Percentiles rank a stretch among this genome's conserved stretches.
Evolutionary conservation across 352 stramenopile species (phyloP).

Genomic region (Halophytophthora batemanensis): DNA sequence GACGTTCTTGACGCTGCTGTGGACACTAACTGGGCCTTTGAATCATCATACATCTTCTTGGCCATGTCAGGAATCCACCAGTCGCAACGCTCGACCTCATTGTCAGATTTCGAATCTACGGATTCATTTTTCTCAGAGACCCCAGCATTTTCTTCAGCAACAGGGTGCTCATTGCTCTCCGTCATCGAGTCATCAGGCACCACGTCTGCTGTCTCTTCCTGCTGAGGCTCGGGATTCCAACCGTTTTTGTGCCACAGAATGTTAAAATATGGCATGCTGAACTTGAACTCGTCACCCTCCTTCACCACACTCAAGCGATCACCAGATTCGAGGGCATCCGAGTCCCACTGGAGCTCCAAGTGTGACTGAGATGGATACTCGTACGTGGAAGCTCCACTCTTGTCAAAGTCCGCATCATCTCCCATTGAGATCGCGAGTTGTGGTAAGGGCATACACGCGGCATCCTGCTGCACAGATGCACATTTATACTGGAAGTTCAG

Average conservation of each 20-base stretch:
- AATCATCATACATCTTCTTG: constrained; percentile 23
- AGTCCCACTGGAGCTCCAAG: constrained; percentile 41
- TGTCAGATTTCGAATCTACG: constrained; percentile 1
- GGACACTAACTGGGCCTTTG: constrained; percentile 11
- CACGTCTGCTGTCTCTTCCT: not conserved
- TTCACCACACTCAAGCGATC: constrained; percentile 44
- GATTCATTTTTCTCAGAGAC: constrained; percentile 1
- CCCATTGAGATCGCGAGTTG: constrained; percentile 29
- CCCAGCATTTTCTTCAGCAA: constrained; percentile 2
- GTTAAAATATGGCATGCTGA: constrained; percentile 41
- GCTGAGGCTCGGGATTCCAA: too few species aligned
- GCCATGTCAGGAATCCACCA: constrained; percentile 39
- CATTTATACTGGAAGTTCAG: constrained; percentile 55
- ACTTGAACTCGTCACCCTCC: constrained; percentile 38
- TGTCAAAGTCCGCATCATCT: constrained; percentile 22
- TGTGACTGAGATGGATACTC: constrained; percentile 40
- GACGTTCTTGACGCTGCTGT: constrained; percentile 20
- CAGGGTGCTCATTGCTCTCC: too few species aligned
- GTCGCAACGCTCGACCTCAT: constrained; percentile 14
- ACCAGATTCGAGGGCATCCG: constrained; percentile 12
- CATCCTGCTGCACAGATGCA: constrained; percentile 26
- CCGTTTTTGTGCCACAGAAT: constrained; percentile 31
- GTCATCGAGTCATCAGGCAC: too few species aligned
- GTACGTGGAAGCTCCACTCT: constrained; percentile 17
- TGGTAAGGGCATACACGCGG: constrained; percentile 4